A percentile compares a stretch with the other conserved stretches of the same genome.
Evolutionary conservation across 257 asterid genomes (phyloP).

Genomic region (Penstemon newberryi): DNA sequence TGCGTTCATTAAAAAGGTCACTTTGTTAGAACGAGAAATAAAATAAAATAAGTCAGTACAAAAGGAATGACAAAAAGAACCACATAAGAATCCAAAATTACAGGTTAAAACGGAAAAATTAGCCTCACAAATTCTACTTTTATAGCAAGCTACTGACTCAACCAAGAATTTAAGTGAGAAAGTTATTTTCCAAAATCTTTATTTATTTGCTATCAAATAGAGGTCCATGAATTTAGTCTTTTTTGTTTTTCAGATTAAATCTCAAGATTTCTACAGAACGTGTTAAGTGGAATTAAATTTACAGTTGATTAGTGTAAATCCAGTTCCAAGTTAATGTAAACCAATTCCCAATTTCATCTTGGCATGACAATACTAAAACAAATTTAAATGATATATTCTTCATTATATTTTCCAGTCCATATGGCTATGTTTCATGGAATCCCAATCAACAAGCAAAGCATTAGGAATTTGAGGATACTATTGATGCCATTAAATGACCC

Average conservation of each 20-base stretch:
- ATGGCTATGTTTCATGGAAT: background rate
- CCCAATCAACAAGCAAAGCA: background rate
- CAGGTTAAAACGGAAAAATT: background rate
- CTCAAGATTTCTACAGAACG: background rate
- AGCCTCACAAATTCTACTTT: constrained; percentile 5
- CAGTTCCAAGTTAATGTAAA: background rate
- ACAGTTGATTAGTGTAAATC: background rate
- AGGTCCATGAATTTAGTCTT: background rate
- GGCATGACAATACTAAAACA: background rate
- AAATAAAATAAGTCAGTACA: background rate
- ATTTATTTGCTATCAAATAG: background rate
- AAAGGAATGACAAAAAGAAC: background rate
- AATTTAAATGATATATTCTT: background rate
- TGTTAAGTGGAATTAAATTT: background rate
- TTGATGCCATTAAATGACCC: background rate
- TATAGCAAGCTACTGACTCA: background rate
- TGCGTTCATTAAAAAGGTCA: background rate
- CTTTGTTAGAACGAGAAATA: background rate
- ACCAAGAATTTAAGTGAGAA: background rate
- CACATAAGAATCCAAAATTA: background rate
- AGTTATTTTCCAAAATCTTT: background rate
- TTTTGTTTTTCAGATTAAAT: no score
- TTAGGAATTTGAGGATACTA: background rate
- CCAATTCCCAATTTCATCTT: background rate
- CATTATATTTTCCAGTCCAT: background rate